phyloP scores from a whole-genome alignment of 1,284 basidiomycete genomes.

The Cutaneotrichosporon cavernicola region DNA sequence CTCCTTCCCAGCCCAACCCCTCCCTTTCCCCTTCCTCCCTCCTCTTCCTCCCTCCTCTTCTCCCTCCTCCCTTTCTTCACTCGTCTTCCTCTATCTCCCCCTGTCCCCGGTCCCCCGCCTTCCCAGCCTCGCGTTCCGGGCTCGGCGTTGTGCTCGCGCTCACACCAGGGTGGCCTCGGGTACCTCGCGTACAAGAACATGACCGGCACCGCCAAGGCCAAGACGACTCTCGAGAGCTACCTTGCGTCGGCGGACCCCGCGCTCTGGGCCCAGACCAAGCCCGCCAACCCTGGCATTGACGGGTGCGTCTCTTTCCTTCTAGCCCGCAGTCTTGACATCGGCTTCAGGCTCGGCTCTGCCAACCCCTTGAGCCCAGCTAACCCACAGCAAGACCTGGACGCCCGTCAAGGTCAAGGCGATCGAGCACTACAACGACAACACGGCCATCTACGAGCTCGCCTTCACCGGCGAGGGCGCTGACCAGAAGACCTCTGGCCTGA shows the following conservation, averaged over 20 bases:
- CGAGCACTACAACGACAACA: constrained; percentile 90
- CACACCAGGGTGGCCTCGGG: constrained; percentile 37
- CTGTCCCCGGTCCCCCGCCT: background rate
- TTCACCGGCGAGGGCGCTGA: constrained; percentile 72
- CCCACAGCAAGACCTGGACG: constrained; percentile 46
- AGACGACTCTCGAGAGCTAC: constrained; percentile 7
- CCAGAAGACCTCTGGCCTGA: constrained; percentile 62
- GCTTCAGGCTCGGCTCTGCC: background rate
- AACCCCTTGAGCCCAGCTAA: background rate
- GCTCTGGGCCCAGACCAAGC: constrained; percentile 12
- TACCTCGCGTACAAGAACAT: constrained; percentile 45
- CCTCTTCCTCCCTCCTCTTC: too few relatives aligned
- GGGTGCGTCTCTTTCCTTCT: constrained; percentile 30
- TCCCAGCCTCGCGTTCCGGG: background rate
- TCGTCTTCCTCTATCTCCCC: background rate
- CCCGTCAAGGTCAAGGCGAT: constrained; percentile 75
- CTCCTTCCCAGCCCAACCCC: too few relatives aligned
- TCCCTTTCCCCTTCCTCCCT: too few relatives aligned
- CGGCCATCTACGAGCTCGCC: constrained; percentile 78
- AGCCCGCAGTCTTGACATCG: background rate
- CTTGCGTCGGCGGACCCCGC: background rate
- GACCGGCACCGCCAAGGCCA: constrained; percentile 18
- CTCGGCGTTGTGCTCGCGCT: background rate
- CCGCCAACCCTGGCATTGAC: constrained; percentile 29
- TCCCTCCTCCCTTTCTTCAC: background rate